Conservation (phyloP, 148 eudicot genomes). For the Vaccinium corymbosum region DNA sequence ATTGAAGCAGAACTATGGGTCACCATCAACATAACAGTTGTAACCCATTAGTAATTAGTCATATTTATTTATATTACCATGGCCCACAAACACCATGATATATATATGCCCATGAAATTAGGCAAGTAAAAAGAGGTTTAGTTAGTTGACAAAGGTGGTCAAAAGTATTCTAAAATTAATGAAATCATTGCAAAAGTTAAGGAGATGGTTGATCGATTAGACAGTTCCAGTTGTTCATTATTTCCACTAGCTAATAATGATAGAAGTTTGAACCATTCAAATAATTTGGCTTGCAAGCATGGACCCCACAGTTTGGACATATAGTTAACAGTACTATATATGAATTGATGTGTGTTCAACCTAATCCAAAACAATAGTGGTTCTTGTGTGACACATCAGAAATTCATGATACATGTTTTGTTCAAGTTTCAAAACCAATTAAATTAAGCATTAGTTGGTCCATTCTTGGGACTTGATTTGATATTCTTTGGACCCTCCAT, state of each 20-base stretch:
- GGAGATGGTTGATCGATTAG: constrained; percentile 16
- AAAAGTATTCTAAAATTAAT: constrained; percentile 16
- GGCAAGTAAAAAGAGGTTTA: constrained; percentile 10
- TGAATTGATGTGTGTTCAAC: constrained; percentile 14
- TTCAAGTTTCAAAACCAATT: not conserved
- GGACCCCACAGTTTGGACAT: not conserved
- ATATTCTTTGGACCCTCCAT: not conserved
- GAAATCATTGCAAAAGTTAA: constrained; percentile 9
- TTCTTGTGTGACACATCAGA: not conserved
- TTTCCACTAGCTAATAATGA: not conserved
- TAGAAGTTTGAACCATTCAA: constrained; percentile 14
- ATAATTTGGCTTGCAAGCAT: not conserved
- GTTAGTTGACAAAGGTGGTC: constrained; percentile 21
- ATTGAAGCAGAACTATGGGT: constrained; percentile 3
- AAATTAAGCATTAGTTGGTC: not conserved
- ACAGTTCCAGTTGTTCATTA: constrained; percentile 19
- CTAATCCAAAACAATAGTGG: constrained; percentile 17
- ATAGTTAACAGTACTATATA: not conserved
- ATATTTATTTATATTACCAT: no score
- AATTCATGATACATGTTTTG: constrained; percentile 3
- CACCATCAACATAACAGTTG: constrained; percentile 19
- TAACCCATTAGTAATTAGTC: not conserved
- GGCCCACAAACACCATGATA: not conserved
- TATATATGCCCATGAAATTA: not conserved
- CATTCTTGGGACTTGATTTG: not conserved